Base-by-base conservation (phyloP, 2,329 filamentous ascomycete genomes). In the Neopestalotiopsis sp. region DNA sequence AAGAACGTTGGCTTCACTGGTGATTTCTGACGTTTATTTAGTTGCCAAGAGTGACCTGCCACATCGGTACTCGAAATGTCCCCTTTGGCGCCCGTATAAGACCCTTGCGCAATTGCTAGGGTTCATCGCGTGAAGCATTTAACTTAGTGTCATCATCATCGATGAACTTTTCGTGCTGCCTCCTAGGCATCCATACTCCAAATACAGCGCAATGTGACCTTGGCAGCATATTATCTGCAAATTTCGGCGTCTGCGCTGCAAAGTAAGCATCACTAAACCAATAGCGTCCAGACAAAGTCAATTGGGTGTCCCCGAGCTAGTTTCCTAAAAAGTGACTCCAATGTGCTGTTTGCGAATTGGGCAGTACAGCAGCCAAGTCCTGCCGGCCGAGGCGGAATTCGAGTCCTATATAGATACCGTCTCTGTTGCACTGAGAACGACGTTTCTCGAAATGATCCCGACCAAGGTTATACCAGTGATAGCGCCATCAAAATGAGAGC, bases 11-110 rank as follows among this genome's bases (percentile, higher is more conserved):
- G 45, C 45, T 53, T 53, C n/a, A 53, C 14, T 53, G 14, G 45
- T 53, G 45, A 20, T 45, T 24, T 7, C 1, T 20, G 20, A 38
- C 65, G 40, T 53, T 34, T 45, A n/a, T 34, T 24, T 32, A 10
- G 40, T 24, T 49, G 34, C 40, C 34, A 64, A 38, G 34, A 34
- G 20, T 32, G 59, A 64, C 61, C 61, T 64, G 38, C 61, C 61
- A 30, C 30, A 64, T 64, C 20, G 34, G 61, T 64, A 12, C n/a
- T 20, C 14, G n/a, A 53, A 14, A 20, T 64, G 61, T 49, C 30
- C 12, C n/a, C 45, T 53, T 53, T 17, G 17, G 45, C n/a, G 9
- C 45, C n/a, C 45, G n/a, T 53, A 53, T 14, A 56, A 62, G 20
- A 28, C 20, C 28, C 40, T 64, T 32, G 28, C 61, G 61, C 20